Base-by-base conservation (phyloP, 2,329 filamentous ascomycete genomes). In the Metarhizium humberi region DNA sequence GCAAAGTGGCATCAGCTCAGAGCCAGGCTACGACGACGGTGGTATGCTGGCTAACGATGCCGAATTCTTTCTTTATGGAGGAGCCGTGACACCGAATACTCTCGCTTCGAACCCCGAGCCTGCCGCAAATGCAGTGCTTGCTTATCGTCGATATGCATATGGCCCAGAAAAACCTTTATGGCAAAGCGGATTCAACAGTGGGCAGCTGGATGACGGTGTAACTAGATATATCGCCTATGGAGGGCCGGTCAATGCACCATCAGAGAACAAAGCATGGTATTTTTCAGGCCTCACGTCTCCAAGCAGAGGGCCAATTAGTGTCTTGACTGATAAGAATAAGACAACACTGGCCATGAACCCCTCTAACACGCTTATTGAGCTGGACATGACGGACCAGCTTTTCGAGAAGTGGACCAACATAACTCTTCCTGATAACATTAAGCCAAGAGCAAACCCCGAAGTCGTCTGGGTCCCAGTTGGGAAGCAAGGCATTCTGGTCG, bases 381-480 rank as follows among this genome's bases (percentile, higher is more conserved):
- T 88, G 6, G 78, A 89, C 60, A 80, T 87, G 77, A 64, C 71
- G 0, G 65, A 63, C 0, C 79, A 84, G 64, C 58, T 69, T 4
- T 43, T 64, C 0, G 77, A 80, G 56, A 72, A 61, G 4, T 90
- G 85, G 81, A 68, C 62, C 6, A 88, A 88, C 60, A 59, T 52
- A 1, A 80, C 81, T 0, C 65, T 89, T 3, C 78, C 79, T 0
- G 45, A 62, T 0, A 59, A 64, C 4, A 71, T 86, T 6, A 67
- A 71, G 4, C 78, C 78, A 1, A 78, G 87, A 16, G 82, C 84
- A 4, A 83, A 80, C 60, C 76, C 84, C 0, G 85, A 87, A 56
- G 72, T 87, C 1, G 83, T 87, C 1, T 90, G 86, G 85, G 78
- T 95, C 1, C 90, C 90, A 1, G 88, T 91, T 48, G 88, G 89